These are phyloP conservation scores for Vicia faba DNA, from an alignment of 306 rosid genomes.

Conservation along the genomic window DNA sequence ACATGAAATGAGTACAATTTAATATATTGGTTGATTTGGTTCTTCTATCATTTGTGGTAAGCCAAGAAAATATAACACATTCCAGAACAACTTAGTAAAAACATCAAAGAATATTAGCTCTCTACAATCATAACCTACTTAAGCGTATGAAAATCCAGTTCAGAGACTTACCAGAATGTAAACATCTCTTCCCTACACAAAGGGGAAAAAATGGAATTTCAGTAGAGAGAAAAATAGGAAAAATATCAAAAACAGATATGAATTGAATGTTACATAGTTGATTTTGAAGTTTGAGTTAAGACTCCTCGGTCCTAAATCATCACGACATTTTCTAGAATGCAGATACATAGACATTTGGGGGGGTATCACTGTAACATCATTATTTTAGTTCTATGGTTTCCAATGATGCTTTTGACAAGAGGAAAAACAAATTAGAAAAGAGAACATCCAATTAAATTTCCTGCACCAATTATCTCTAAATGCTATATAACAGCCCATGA, in stretches of 20 bases:
- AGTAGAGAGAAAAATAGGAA: conserved; percentile 24
- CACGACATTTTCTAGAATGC: conserved; percentile 1
- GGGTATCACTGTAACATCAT: neutral
- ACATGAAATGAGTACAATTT: conserved; percentile 13
- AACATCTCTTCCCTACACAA: conserved; percentile 86
- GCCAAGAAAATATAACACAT: neutral
- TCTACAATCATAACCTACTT: conserved; percentile 31
- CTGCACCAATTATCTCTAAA: neutral
- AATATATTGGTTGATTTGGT: conserved; percentile 24
- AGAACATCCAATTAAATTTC: neutral
- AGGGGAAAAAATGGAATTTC: conserved; percentile 39
- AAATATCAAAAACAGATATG: conserved; percentile 11
- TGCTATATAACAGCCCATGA: neutral
- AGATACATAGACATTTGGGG: conserved; percentile 1
- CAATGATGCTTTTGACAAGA: neutral
- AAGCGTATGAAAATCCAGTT: conserved; percentile 38
- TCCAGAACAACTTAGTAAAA: conserved; percentile 27
- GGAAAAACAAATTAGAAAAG: conserved; percentile 7
- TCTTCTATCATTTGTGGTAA: conserved; percentile 24
- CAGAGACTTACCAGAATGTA: conserved; percentile 79
- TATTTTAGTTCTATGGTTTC: conserved; percentile 6
- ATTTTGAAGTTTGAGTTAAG: conserved; percentile 7
- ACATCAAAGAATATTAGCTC: conserved; percentile 28
- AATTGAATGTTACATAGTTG: neutral
- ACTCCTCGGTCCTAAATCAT: conserved; percentile 10